Evolutionary conservation across 441 rosid genomes (phyloP).

Genomic region (Mallotus repandus): DNA sequence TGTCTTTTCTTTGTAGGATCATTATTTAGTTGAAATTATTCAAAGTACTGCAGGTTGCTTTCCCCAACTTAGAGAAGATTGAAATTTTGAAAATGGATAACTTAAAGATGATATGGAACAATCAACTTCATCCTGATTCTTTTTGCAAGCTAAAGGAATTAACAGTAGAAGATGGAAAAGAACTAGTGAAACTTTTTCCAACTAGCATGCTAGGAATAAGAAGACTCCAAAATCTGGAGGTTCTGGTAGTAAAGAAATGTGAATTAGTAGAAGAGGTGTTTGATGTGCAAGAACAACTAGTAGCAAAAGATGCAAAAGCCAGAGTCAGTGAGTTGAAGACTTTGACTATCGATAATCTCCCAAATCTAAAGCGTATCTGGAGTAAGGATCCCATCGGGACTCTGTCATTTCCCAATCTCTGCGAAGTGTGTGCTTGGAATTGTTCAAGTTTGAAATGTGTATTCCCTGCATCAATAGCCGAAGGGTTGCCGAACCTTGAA

Average conservation of each 20-base stretch:
- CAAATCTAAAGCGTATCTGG: conserved; percentile 30
- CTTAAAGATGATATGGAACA: no score
- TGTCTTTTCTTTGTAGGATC: no score
- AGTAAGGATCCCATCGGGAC: conserved; percentile 9
- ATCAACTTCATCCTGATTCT: no score
- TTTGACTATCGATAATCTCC: background rate
- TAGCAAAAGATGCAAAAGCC: no score
- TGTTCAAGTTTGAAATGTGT: conserved; percentile 22
- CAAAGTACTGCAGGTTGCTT: conserved; percentile 14
- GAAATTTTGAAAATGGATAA: background rate
- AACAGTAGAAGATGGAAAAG: no score
- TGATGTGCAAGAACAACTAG: no score
- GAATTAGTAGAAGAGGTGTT: background rate
- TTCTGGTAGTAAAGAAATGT: conserved; percentile 10
- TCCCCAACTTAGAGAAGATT: conserved; percentile 12
- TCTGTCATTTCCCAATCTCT: no score
- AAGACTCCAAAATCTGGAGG: conserved; percentile 2
- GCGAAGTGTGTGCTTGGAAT: background rate
- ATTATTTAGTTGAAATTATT: no score
- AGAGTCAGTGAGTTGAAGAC: background rate
- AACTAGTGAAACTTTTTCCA: background rate
- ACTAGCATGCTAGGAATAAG: background rate
- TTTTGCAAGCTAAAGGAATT: no score
- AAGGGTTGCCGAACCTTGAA: conserved; percentile 5
- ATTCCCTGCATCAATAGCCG: conserved; percentile 24